Percentiles rank a stretch among this genome's conserved stretches.
Evolutionary conservation across 768 basidiomycete genomes (phyloP).

Genomic region (Serendipita sp.): DNA sequence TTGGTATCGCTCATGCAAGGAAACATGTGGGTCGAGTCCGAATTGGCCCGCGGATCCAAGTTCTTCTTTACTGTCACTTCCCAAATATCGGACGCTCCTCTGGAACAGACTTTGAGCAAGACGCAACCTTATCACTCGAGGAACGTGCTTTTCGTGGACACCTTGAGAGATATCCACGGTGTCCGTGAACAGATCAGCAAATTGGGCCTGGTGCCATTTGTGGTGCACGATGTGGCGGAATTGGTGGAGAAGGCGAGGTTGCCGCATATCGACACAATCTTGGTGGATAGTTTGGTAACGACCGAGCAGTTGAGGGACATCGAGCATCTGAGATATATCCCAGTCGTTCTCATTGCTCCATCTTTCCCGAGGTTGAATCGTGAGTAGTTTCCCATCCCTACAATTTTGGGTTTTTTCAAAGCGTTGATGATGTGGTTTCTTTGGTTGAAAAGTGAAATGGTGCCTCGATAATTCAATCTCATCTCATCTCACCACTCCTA

Average conservation of each 20-base stretch:
- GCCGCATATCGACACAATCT: conserved; percentile 86
- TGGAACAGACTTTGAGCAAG: conserved; percentile 58
- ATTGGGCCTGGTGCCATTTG: conserved; percentile 60
- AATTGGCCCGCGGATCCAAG: conserved; percentile 79
- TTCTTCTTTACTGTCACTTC: conserved; percentile 96
- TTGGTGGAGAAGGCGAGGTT: conserved; percentile 66
- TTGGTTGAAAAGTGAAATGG: conserved; percentile 56
- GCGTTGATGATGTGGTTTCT: too few species aligned
- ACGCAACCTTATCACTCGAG: conserved; percentile 78
- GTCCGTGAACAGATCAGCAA: conserved; percentile 64
- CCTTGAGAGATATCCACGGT: conserved; percentile 53
- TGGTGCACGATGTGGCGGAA: conserved; percentile 63
- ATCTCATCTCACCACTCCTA: conserved; percentile 85
- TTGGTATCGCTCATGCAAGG: conserved; percentile 96
- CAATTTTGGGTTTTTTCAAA: too few species aligned
- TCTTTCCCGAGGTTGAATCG: conserved; percentile 58
- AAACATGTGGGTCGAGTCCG: conserved; percentile 96
- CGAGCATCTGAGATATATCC: conserved; percentile 92
- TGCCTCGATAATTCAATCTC: conserved; percentile 93
- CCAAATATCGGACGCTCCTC: conserved; percentile 56
- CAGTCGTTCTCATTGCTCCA: conserved; percentile 51
- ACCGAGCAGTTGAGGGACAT: conserved; percentile 80
- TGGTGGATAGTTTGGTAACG: conserved; percentile 80
- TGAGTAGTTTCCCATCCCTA: conserved; percentile 22
- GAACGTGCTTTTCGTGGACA: conserved; percentile 85